Conservation (phyloP, 495 filamentous ascomycete genomes). For the Aspergillus sparsus region DNA sequence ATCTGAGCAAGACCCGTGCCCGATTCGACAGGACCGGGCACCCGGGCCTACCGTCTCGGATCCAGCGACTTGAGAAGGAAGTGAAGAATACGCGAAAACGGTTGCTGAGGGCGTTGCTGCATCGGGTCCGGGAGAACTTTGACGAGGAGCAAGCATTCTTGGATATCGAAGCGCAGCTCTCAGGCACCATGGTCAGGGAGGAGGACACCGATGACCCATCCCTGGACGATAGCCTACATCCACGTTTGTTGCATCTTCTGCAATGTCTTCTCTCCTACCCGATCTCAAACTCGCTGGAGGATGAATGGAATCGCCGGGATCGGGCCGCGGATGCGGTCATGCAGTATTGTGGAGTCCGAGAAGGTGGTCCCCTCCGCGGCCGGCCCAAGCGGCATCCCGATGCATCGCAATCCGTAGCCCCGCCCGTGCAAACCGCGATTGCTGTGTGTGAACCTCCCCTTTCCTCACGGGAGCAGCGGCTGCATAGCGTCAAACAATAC, state of each 20-base stretch:
- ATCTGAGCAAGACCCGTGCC: not conserved
- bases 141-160: conserved; percentile 26
- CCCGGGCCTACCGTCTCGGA: too few species aligned
- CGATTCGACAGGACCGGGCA: too few species aligned
- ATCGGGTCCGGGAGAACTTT: conserved; percentile 27
- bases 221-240: conserved; percentile 23
- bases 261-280: conserved; percentile 33
- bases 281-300: conserved; percentile 29
- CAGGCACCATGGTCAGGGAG: conserved; percentile 26
- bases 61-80: not conserved
- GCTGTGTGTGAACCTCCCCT: too few species aligned
- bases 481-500: too few species aligned
- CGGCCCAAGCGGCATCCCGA: conserved; percentile 33
- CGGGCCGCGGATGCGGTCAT: conserved; percentile 23
- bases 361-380: conserved; percentile 29
- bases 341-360: conserved; percentile 26
- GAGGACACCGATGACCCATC: conserved; percentile 27
- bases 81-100: too few species aligned
- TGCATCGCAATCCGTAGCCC: too few species aligned
- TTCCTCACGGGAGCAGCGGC: too few species aligned
- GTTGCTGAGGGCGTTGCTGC: too few species aligned
- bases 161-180: conserved; percentile 29
- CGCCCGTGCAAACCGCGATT: too few species aligned
- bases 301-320: conserved; percentile 27
- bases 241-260: conserved; percentile 30